phyloP scores from a whole-genome alignment of 306 rosid species.

The Lathyrus sativus region DNA sequence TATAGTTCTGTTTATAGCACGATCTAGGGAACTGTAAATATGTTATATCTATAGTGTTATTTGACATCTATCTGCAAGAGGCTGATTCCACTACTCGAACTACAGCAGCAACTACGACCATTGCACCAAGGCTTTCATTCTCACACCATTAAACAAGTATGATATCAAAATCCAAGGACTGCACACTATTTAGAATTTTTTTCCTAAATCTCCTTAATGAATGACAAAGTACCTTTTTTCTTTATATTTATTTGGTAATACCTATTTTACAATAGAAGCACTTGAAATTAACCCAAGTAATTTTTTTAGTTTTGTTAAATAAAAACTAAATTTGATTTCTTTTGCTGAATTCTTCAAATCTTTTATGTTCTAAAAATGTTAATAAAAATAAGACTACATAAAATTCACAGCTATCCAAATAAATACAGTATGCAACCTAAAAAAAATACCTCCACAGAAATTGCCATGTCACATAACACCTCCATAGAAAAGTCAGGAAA shows the following conservation, averaged over 20 bases:
- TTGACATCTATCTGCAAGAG: background rate
- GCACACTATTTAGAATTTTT: background rate
- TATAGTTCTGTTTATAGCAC: background rate
- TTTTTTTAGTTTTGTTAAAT: background rate
- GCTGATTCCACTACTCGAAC: background rate
- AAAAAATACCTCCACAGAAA: slow-evolving; percentile 67
- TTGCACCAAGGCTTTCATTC: background rate
- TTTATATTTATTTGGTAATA: background rate
- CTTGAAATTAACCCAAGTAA: background rate
- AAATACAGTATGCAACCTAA: slow-evolving; percentile 24
- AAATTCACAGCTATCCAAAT: slow-evolving; percentile 17
- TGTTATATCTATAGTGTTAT: background rate
- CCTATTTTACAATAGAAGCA: background rate
- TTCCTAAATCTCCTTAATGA: background rate
- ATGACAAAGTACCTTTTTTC: background rate
- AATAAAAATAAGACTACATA: slow-evolving; percentile 13
- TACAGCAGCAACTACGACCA: background rate
- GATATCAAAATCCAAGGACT: background rate
- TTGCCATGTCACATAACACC: slow-evolving; percentile 70
- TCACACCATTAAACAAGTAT: background rate
- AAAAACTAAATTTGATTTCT: slow-evolving; percentile 17
- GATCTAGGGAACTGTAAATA: background rate
- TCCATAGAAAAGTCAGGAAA: slow-evolving; percentile 71
- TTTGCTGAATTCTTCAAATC: slow-evolving; percentile 9
- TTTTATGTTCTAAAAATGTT: slow-evolving; percentile 1